Evolutionary conservation across 2,329 filamentous ascomycete genomes (phyloP).

Genomic region (Sclerotinia borealis): DNA sequence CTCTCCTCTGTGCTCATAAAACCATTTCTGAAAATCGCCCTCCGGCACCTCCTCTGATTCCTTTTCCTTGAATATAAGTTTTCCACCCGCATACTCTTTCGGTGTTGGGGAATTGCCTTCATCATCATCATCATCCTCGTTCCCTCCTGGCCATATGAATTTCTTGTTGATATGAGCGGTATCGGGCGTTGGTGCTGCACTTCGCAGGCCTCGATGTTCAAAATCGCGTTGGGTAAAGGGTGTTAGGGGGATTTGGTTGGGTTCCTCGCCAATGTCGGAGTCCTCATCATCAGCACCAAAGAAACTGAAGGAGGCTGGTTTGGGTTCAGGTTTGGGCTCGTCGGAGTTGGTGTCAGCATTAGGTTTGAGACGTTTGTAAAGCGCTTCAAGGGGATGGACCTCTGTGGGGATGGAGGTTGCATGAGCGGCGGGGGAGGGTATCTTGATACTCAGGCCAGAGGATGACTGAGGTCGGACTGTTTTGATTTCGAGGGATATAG

Average conservation of each 20-base stretch:
- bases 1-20: slow-evolving; percentile 61
- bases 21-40: slow-evolving; percentile 58
- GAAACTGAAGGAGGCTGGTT: slow-evolving; percentile 65
- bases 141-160: slow-evolving; percentile 49
- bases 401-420: slow-evolving; percentile 35
- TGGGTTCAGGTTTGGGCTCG: slow-evolving; percentile 26
- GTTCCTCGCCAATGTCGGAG: slow-evolving; percentile 36
- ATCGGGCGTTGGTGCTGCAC: slow-evolving; percentile 90
- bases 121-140: slow-evolving; percentile 41
- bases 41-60: slow-evolving; percentile 24
- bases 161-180: slow-evolving; percentile 69
- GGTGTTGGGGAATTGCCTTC: slow-evolving; percentile 26
- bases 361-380: slow-evolving; percentile 71
- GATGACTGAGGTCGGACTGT: slow-evolving; percentile 36
- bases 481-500: background rate
- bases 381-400: slow-evolving; percentile 81
- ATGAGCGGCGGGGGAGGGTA: slow-evolving; percentile 37
- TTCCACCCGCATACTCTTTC: background rate
- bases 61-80: slow-evolving; percentile 21
- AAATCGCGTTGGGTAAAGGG: slow-evolving; percentile 78
- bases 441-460: slow-evolving; percentile 48
- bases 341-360: slow-evolving; percentile 28
- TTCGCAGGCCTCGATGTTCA: slow-evolving; percentile 68
- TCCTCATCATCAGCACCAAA: slow-evolving; percentile 54
- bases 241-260: slow-evolving; percentile 59